A percentile compares a stretch with the other conserved stretches of the same genome.
phyloP scores from a whole-genome alignment of 2,329 filamentous ascomycete genomes.

The Aspergillus fructus region DNA sequence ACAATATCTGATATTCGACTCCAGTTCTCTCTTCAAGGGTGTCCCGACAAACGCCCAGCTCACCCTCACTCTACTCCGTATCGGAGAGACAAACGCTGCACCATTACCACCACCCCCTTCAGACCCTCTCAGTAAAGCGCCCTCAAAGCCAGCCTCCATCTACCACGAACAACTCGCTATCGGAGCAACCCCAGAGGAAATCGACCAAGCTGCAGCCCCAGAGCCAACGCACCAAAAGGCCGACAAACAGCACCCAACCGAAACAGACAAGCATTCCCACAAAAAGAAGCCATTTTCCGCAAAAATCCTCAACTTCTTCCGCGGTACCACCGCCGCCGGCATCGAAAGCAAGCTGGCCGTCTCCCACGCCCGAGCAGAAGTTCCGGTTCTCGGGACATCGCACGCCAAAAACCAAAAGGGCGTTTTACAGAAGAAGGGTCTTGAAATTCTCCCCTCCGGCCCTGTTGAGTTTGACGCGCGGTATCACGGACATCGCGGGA shows the following conservation, averaged over 20 bases:
- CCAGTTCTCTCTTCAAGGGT: conserved; percentile 68
- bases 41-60: conserved; percentile 86
- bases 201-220: conserved; percentile 58
- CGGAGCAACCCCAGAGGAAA: conserved; percentile 64
- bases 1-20: conserved; percentile 8
- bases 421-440: conserved; percentile 63
- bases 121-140: neutral
- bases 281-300: conserved; percentile 39
- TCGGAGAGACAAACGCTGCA: conserved; percentile 78
- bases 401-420: conserved; percentile 69
- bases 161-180: conserved; percentile 57
- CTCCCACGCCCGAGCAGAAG: conserved; percentile 66
- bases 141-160: conserved; percentile 40
- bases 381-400: conserved; percentile 47
- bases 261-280: conserved; percentile 6
- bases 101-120: conserved; percentile 67
- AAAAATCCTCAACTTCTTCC: conserved; percentile 53
- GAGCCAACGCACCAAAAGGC: conserved; percentile 30
- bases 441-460: conserved; percentile 52
- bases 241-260: too few relatives aligned
- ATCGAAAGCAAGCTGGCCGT: conserved; percentile 71
- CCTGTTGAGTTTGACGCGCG: conserved; percentile 74
- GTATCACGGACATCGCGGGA: conserved; percentile 69
- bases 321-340: conserved; percentile 66
- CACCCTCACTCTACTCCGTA: conserved; percentile 74